Conservation (phyloP, 2,329 filamentous ascomycete genomes). For the Pseudocercospora musae region DNA sequence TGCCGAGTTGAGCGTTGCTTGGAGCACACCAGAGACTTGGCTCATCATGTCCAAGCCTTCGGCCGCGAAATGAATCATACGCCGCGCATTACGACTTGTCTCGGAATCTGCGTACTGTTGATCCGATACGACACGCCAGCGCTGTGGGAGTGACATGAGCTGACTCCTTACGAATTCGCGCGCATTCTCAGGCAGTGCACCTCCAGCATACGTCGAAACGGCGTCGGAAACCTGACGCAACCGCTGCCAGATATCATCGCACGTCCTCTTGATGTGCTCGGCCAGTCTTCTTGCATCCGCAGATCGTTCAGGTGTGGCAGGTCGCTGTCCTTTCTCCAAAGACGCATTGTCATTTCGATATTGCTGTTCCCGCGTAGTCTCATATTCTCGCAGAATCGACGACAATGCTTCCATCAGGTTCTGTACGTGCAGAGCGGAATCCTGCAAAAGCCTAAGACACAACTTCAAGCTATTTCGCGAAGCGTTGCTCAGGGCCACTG, state of each 20-base stretch:
- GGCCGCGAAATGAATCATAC: constrained; percentile 79
- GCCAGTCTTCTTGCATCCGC: constrained; percentile 59
- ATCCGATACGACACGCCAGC: constrained; percentile 69
- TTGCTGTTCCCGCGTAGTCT: constrained; percentile 47
- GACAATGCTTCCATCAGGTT: constrained; percentile 72
- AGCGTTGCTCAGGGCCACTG: constrained; percentile 86
- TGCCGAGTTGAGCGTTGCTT: constrained; percentile 84
- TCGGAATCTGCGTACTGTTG: constrained; percentile 37
- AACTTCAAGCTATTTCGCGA: constrained; percentile 80
- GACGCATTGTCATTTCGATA: constrained; percentile 47
- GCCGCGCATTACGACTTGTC: constrained; percentile 60
- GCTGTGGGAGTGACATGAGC: constrained; percentile 76
- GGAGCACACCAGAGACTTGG: constrained; percentile 82
- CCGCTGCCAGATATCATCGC: constrained; percentile 48
- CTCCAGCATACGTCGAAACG: constrained; percentile 87
- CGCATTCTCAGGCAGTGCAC: constrained; percentile 85
- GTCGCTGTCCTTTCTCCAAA: constrained; percentile 30
- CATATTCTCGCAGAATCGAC: constrained; percentile 75
- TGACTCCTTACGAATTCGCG: constrained; percentile 77
- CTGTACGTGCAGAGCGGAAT: constrained; percentile 77
- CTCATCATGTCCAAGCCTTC: constrained; percentile 93
- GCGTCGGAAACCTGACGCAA: constrained; percentile 77
- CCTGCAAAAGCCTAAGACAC: constrained; percentile 74
- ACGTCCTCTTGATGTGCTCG: constrained; percentile 68
- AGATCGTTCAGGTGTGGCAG: constrained; percentile 34